Evolutionary conservation across 352 stramenopile species (phyloP).

Genomic region (Paralagenidium karlingii): DNA sequence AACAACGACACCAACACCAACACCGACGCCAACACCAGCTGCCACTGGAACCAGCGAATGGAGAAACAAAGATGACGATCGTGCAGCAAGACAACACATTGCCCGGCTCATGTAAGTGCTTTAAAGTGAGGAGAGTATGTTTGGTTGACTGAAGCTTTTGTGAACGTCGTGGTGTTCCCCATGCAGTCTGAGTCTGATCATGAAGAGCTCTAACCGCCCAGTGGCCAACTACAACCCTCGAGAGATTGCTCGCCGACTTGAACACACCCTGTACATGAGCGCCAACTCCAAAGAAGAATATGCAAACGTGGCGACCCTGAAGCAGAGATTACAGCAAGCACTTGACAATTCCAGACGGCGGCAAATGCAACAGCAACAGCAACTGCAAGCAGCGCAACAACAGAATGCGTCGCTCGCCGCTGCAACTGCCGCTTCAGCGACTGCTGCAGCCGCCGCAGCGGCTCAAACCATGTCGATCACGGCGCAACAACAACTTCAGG

Average conservation of each 20-base stretch:
- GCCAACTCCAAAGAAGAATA: conserved; percentile 75
- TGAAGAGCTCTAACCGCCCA: conserved; percentile 83
- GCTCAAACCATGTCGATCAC: neutral
- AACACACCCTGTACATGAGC: conserved; percentile 83
- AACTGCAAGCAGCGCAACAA: conserved; percentile 29
- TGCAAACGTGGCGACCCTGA: conserved; percentile 79
- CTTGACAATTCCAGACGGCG: conserved; percentile 66
- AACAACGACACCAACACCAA: too few species aligned
- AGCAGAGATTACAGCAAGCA: conserved; percentile 69
- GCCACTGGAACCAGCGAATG: too few species aligned
- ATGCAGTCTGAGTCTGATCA: conserved; percentile 73
- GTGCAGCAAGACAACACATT: conserved; percentile 72
- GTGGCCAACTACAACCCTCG: conserved; percentile 81
- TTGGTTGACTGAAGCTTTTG: neutral
- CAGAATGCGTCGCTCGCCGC: conserved; percentile 12
- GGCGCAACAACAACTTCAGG: conserved; percentile 61
- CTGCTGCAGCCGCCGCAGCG: neutral
- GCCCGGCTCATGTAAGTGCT: conserved; percentile 75
- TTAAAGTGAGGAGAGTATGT: neutral
- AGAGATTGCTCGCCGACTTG: conserved; percentile 70
- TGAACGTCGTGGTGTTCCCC: neutral
- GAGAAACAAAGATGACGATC: conserved; percentile 76
- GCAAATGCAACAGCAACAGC: conserved; percentile 56
- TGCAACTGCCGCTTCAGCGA: neutral
- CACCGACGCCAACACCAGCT: too few species aligned